A percentile compares a stretch with the other conserved stretches of the same genome.
These are phyloP conservation scores for Corchorus capsularis DNA, from an alignment of 345 rosid genomes.

Conservation along the genomic window DNA sequence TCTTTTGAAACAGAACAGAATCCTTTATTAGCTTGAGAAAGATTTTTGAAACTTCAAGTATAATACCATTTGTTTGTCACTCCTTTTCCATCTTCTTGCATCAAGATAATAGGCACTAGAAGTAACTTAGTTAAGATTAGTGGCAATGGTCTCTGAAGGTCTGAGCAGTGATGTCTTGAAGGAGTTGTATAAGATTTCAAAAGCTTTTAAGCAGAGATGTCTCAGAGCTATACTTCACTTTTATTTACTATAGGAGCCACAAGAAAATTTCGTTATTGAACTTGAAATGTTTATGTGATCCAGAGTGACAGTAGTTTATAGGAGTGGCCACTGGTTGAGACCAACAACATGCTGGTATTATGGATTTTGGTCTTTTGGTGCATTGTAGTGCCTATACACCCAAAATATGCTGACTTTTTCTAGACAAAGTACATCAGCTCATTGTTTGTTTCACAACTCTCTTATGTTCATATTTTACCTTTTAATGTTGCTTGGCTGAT, in stretches of 20 bases:
- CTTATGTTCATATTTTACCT: conserved; percentile 3
- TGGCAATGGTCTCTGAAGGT: neutral
- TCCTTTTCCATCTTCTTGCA: conserved; percentile 6
- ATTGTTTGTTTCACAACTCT: neutral
- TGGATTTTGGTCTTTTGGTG: neutral
- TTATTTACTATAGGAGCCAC: neutral
- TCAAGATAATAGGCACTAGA: neutral
- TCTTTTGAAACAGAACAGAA: neutral
- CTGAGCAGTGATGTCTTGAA: neutral
- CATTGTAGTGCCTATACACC: neutral
- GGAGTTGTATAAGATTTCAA: neutral
- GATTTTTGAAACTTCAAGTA: neutral
- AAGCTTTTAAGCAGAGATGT: neutral
- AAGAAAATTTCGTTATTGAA: neutral
- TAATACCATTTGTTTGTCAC: conserved; percentile 3
- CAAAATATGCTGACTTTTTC: neutral
- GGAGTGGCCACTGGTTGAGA: neutral
- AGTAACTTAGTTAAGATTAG: neutral
- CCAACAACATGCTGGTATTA: neutral
- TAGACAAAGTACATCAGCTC: neutral
- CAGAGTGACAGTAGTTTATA: neutral
- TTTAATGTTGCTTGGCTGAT: neutral
- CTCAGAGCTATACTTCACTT: neutral
- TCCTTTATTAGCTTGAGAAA: neutral
- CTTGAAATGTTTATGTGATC: neutral